Percentiles rank a stretch among this genome's conserved stretches.
Conservation (phyloP, 805 yeast genomes). For the Lachancea mirantina region DNA sequence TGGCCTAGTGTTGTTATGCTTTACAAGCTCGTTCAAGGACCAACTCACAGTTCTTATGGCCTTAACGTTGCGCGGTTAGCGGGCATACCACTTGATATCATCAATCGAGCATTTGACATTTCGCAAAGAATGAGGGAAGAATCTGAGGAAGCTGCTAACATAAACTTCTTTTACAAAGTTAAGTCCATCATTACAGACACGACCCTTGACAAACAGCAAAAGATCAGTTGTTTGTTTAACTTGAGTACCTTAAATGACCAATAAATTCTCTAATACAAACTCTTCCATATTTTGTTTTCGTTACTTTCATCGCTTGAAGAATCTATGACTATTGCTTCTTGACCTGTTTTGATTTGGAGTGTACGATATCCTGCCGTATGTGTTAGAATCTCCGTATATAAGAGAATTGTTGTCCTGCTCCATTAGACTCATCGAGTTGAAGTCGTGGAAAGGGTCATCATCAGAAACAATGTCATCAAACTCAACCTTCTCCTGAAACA, state of each 20-base stretch:
- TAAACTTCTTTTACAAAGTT: slow-evolving; percentile 2
- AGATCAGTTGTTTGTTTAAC: slow-evolving; percentile 1
- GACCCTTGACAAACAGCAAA: not conserved
- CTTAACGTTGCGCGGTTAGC: slow-evolving; percentile 80
- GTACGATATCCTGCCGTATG: slow-evolving; percentile 37
- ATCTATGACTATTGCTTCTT: slow-evolving; percentile 34
- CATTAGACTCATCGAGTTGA: slow-evolving; percentile 79
- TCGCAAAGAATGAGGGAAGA: slow-evolving; percentile 14
- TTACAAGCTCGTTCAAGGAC: slow-evolving; percentile 44
- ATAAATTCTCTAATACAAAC: too few relatives aligned
- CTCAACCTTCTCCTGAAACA: slow-evolving; percentile 31
- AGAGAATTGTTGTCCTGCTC: slow-evolving; percentile 55
- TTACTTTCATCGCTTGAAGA: slow-evolving; percentile 23
- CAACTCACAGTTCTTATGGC: slow-evolving; percentile 65
- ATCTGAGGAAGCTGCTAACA: slow-evolving; percentile 2
- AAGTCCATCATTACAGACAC: not conserved
- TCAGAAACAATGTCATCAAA: slow-evolving; percentile 33
- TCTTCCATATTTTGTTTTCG: not conserved
- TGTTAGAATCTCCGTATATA: slow-evolving; percentile 40
- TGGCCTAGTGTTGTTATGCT: slow-evolving; percentile 42
- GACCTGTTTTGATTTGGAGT: slow-evolving; percentile 35
- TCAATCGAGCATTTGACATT: slow-evolving; percentile 37
- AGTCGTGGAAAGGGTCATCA: slow-evolving; percentile 74
- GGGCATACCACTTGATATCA: slow-evolving; percentile 42
- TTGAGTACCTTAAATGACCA: not conserved